A percentile compares a stretch with the other conserved stretches of the same genome.
Conservation (phyloP, 345 rosid genomes). For the Passiflora organensis region DNA sequence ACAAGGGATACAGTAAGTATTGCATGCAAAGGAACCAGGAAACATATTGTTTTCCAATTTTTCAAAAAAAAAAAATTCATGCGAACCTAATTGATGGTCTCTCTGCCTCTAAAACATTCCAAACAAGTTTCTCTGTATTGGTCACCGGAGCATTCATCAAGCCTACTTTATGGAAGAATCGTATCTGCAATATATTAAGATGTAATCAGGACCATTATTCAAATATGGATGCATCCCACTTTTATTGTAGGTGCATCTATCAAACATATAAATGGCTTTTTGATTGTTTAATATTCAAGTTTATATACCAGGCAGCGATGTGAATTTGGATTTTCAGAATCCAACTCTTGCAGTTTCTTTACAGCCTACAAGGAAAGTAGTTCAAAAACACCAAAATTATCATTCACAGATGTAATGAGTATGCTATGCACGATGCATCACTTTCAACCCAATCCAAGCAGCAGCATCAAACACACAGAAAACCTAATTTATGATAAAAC, state of each 20-base stretch:
- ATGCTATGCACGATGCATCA: not conserved
- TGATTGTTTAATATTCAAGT: not conserved
- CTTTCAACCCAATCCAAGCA: not conserved
- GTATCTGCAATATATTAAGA: slow-evolving; percentile 48
- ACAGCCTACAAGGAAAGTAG: slow-evolving; percentile 51
- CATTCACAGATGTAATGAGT: not conserved
- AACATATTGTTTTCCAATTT: not conserved
- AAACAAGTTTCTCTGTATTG: slow-evolving; percentile 70
- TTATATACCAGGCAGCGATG: slow-evolving; percentile 78
- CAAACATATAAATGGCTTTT: too few relatives aligned
- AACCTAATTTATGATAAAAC: too few relatives aligned
- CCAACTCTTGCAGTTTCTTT: slow-evolving; percentile 77
- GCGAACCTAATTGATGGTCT: slow-evolving; percentile 74
- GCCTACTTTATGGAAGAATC: slow-evolving; percentile 69
- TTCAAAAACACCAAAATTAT: not conserved
- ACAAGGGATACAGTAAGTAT: not conserved
- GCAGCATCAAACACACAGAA: not conserved
- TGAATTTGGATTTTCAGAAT: slow-evolving; percentile 82
- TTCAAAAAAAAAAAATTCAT: not conserved
- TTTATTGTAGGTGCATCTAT: too few relatives aligned
- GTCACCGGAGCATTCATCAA: slow-evolving; percentile 59
- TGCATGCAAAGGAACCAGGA: slow-evolving; percentile 1
- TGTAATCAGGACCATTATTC: too few relatives aligned
- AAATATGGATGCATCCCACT: too few relatives aligned
- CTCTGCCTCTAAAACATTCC: slow-evolving; percentile 90